Base-by-base conservation (phyloP, 1,284 basidiomycete genomes). In the Austropuccinia psidii region DNA sequence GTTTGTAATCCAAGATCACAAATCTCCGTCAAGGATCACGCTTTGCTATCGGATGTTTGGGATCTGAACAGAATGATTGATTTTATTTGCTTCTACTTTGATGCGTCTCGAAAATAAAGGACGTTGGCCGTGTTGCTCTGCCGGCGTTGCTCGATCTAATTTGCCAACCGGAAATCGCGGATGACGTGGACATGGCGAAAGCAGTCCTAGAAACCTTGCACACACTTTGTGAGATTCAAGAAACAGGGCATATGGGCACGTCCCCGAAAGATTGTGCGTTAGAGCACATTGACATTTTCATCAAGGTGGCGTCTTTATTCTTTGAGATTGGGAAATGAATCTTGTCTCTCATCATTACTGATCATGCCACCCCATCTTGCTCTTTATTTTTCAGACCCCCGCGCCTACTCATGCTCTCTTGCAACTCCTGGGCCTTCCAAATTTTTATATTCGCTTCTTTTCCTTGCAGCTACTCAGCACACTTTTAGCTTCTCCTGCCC, bases 151-250 rank as follows among this genome's bases (percentile, higher is more conserved):
- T 95, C 6, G 76, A 76, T 29, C 87, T 89, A 35, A 89, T 93
- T 13, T 83, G 95, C 43, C 85, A 88, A 77, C 90, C 89, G 76
- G 93, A 96, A 79, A 89, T 91, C 0, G 88, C 90, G 77, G 86
- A 91, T 66, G 93, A 97, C 80, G 84, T 87, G 9, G 93, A 96
- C 78, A 91, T 90, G 74, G 92, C 89, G 1, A 94, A 91, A 80
- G 93, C 92, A 9, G 88, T 89, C 8, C 83, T 97, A 77, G 93
- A 96, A 82, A 94, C 92, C 0, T 82, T 96, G 74, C 86, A 87
- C 76, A 80, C 86, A 58, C 83, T 93, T 17, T 92, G 90, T 80
- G 89, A 92, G 76, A 75, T 78, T n/a, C 80, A 81, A 52, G 78
- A 79, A 57, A 60, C 76, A 17, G 55, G 68, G 15, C 29, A 45